Conservation (phyloP, 371 early-diverging fungal genomes). For the Fennellomyces sp. region DNA sequence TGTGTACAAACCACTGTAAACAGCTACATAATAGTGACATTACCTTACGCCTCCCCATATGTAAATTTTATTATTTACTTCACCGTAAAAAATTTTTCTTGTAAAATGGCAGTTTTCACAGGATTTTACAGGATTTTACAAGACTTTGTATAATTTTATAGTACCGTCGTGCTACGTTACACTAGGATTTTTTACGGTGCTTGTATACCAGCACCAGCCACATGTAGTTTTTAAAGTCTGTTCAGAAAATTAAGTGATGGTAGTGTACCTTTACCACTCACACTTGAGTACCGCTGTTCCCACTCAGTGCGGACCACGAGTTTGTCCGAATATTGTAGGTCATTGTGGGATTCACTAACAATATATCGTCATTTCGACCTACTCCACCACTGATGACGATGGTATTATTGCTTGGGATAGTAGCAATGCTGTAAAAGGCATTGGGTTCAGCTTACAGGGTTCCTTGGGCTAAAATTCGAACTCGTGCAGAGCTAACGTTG, state of each 20-base stretch:
- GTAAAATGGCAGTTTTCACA: not conserved
- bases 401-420: not conserved
- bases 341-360: not conserved
- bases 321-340: not conserved
- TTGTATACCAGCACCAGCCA: no score
- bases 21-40: not conserved
- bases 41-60: not conserved
- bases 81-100: not conserved
- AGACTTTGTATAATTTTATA: not conserved
- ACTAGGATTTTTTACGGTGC: no score
- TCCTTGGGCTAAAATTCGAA: not conserved
- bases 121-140: no score
- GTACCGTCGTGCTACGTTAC: no score
- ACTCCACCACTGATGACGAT: not conserved
- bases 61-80: not conserved
- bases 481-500: not conserved
- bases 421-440: not conserved
- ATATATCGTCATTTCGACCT: not conserved
- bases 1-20: not conserved
- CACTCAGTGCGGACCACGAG: not conserved
- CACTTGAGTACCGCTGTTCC: not conserved
- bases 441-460: not conserved
- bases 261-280: not conserved
- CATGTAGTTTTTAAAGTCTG: no score
- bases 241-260: not conserved